These are phyloP conservation scores for Nitzschia sp. DNA, from an alignment of 108 stramenopile species.

Conservation along the genomic window DNA sequence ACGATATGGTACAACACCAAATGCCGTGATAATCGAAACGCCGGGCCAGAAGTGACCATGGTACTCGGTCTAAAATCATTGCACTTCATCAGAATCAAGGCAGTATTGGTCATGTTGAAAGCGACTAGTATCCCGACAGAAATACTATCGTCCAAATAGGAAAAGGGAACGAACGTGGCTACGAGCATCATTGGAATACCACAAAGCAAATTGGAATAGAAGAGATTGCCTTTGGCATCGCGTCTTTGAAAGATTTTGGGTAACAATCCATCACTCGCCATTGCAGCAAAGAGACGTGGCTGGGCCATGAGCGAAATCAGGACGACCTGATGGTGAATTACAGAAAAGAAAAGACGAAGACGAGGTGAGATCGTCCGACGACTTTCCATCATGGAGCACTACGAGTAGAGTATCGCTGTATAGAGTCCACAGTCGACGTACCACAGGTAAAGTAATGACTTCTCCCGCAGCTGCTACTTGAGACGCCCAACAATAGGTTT, in stretches of 20 bases:
- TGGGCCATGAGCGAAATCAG: slow-evolving; percentile 88
- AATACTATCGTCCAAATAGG: slow-evolving; percentile 76
- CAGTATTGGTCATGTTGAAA: slow-evolving; percentile 70
- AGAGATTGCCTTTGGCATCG: slow-evolving; percentile 74
- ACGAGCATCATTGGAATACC: slow-evolving; percentile 75
- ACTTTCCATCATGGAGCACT: not conserved
- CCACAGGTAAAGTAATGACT: slow-evolving; percentile 86
- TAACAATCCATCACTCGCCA: slow-evolving; percentile 88
- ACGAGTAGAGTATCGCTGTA: not conserved
- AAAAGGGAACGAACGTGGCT: slow-evolving; percentile 87
- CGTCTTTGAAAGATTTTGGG: slow-evolving; percentile 75
- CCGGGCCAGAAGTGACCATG: not conserved
- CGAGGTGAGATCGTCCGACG: not conserved
- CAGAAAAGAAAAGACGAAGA: not conserved
- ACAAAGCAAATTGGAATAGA: slow-evolving; percentile 66
- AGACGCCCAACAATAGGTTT: slow-evolving; percentile 63
- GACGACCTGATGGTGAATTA: slow-evolving; percentile 48
- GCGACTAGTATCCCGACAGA: slow-evolving; percentile 76
- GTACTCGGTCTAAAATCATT: not conserved
- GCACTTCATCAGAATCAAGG: slow-evolving; percentile 28
- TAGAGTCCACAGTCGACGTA: not conserved
- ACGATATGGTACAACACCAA: not conserved
- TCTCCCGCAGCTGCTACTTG: slow-evolving; percentile 78
- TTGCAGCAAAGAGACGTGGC: slow-evolving; percentile 81
- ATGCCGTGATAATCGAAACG: not conserved